A percentile compares a stretch with the other conserved stretches of the same genome.
Evolutionary conservation across 768 basidiomycete genomes (phyloP).

Genomic region (Candolleomyces eurysporus): DNA sequence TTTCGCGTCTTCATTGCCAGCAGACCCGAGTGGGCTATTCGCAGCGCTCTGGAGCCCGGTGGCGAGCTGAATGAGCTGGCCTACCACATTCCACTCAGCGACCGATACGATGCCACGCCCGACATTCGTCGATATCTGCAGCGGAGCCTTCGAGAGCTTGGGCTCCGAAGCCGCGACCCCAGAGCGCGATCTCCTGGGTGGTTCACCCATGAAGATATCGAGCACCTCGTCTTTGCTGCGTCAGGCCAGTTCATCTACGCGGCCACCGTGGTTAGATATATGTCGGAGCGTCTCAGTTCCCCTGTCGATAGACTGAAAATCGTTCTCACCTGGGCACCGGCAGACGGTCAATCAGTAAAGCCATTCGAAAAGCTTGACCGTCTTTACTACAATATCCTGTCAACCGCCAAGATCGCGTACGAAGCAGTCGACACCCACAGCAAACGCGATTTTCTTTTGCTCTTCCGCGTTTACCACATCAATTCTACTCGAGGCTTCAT

Average conservation of each 20-base stretch:
- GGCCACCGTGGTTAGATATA: slow-evolving; percentile 10
- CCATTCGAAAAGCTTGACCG: slow-evolving; percentile 5
- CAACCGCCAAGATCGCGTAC: background rate
- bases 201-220: slow-evolving; percentile 8
- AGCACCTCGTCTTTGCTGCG: slow-evolving; percentile 8
- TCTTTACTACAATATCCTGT: slow-evolving; percentile 7
- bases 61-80: background rate
- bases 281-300: slow-evolving; percentile 9
- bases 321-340: background rate
- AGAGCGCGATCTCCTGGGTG: slow-evolving; percentile 1
- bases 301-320: background rate
- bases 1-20: slow-evolving; percentile 15
- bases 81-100: slow-evolving; percentile 5
- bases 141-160: slow-evolving; percentile 2
- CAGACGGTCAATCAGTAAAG: no score
- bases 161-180: background rate
- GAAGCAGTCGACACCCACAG: background rate
- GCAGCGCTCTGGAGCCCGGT: background rate
- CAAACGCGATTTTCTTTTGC: background rate
- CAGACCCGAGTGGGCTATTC: slow-evolving; percentile 12
- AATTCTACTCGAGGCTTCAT: no score
- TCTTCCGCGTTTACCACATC: background rate
- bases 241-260: slow-evolving; percentile 17
- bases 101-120: slow-evolving; percentile 2
- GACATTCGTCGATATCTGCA: background rate